Base-by-base conservation (phyloP, 2,329 filamentous ascomycete species). In the Trichoderma gracile region DNA sequence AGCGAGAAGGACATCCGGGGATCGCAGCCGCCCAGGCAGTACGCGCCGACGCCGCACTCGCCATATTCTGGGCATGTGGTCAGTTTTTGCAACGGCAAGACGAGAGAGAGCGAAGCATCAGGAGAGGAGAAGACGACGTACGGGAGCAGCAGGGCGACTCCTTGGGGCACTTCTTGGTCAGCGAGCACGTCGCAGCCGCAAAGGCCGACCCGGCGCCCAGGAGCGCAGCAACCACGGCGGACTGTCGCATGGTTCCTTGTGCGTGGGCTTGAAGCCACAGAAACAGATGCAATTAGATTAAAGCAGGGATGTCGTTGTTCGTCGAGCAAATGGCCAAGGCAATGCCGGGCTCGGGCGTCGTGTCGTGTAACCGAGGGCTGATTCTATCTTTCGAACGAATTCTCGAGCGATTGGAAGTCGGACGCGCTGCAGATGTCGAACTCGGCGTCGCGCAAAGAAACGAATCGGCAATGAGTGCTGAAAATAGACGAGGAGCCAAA, bases 21-120 rank as follows among this genome's bases (percentile, higher is more conserved):
- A 75, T 98, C 94, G 81, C 95, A 99, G 68, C 95, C 95, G 72
- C 95, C 95, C 21, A 99, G 86, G 74, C 95, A 99, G 84, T 91
- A 98, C 63, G 93, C 95, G 72, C 95, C 95, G 63, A 93, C 87
- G 80, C 94, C 95, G 73, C 95, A 98, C 77, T 94, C 84, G 71
- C 92, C 92, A 78, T 97, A 98, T 78, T 95, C 92, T 96, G 73
- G 57, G 38, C 21, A 25, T 40, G 2, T 40, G 2, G 38, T 56
- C 38, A 56, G 38, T n/a, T 2, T 9, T 33, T 7, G 30, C 8
- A 40, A 42, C 2, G 3, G 19, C 12, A 21, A 12, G 6, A 23
- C 17, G 14, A 33, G 27, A 12, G 47, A 33, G n/a, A 33, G 21
- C n/a, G n/a, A n/a, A n/a, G n/a, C n/a, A n/a, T n/a, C n/a, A n/a